phyloP scores from a whole-genome alignment of 495 filamentous ascomycete species.

The Trichoderma reesei region DNA sequence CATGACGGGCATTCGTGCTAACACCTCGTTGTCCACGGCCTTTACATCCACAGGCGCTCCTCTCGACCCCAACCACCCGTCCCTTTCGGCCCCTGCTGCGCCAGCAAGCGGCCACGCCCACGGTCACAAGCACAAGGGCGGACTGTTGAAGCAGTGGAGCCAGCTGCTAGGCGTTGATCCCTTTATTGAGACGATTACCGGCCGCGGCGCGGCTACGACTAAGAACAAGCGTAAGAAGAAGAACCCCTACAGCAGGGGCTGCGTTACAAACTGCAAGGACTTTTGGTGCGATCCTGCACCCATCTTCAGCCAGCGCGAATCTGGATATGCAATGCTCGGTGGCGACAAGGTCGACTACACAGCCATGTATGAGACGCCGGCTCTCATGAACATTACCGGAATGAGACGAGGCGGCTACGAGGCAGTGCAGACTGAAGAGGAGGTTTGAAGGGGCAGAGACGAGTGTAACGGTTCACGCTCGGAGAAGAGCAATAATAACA shows the following conservation, averaged over 20 bases:
- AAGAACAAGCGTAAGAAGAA: conserved; percentile 43
- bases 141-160: conserved; percentile 69
- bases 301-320: conserved; percentile 63
- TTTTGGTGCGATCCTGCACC: conserved; percentile 92
- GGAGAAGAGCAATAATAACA: background rate
- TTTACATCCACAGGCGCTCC: conserved; percentile 71
- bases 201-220: conserved; percentile 40
- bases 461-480: background rate
- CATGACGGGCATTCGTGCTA: conserved; percentile 63
- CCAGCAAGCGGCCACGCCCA: conserved; percentile 28
- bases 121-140: conserved; percentile 41
- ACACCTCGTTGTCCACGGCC: conserved; percentile 56
- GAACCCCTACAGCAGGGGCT: conserved; percentile 79
- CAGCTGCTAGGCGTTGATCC: conserved; percentile 82
- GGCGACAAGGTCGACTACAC: conserved; percentile 79
- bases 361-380: conserved; percentile 76
- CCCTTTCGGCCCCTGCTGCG: conserved; percentile 27
- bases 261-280: conserved; percentile 81
- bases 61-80: conserved; percentile 38
- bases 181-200: conserved; percentile 72
- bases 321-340: conserved; percentile 64
- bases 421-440: conserved; percentile 29
- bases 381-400: conserved; percentile 40
- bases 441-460: background rate
- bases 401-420: conserved; percentile 32